phyloP scores from a whole-genome alignment of 2,329 filamentous ascomycete species.

The Esteya vermicola region DNA sequence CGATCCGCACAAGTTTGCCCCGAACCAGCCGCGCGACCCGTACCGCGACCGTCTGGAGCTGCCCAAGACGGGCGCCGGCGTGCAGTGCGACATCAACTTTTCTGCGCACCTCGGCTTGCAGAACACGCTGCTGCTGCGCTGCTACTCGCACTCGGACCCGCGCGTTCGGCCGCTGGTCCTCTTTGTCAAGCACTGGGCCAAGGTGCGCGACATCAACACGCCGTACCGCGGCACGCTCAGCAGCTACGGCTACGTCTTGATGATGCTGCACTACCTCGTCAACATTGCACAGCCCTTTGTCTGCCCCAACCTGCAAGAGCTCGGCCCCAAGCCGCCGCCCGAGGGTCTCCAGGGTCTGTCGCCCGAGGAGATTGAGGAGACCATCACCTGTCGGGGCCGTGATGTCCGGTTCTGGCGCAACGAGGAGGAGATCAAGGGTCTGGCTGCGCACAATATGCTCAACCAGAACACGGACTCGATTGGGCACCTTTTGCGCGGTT shows the following conservation, averaged over 20 bases:
- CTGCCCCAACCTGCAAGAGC: constrained; percentile 65
- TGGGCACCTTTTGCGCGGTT: constrained; percentile 61
- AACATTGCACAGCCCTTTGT: constrained; percentile 72
- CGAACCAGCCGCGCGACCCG: constrained; percentile 37
- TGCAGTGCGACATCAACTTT: constrained; percentile 88
- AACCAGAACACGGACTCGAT: constrained; percentile 56
- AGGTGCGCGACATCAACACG: constrained; percentile 71
- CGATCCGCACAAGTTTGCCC: constrained; percentile 33
- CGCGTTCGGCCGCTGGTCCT: constrained; percentile 67
- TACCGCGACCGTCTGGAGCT: constrained; percentile 57
- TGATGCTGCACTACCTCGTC: constrained; percentile 83
- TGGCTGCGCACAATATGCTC: constrained; percentile 43
- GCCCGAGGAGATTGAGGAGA: constrained; percentile 22
- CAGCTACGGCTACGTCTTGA: constrained; percentile 82
- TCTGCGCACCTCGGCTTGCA: constrained; percentile 70
- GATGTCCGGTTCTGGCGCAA: constrained; percentile 68
- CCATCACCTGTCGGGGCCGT: constrained; percentile 43
- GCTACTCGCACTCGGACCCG: constrained; percentile 66
- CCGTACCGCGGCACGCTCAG: constrained; percentile 76
- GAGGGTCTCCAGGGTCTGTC: constrained; percentile 24
- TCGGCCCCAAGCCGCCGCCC: constrained; percentile 27
- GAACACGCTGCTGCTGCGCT: constrained; percentile 70
- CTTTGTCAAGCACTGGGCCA: constrained; percentile 87
- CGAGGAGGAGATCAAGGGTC: constrained; percentile 50
- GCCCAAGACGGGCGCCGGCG: constrained; percentile 61